Evolutionary conservation across 2,329 filamentous ascomycete species (phyloP), one percentile per base, ranked within the genome.

Genomic region (Tothia fuscella): DNA sequence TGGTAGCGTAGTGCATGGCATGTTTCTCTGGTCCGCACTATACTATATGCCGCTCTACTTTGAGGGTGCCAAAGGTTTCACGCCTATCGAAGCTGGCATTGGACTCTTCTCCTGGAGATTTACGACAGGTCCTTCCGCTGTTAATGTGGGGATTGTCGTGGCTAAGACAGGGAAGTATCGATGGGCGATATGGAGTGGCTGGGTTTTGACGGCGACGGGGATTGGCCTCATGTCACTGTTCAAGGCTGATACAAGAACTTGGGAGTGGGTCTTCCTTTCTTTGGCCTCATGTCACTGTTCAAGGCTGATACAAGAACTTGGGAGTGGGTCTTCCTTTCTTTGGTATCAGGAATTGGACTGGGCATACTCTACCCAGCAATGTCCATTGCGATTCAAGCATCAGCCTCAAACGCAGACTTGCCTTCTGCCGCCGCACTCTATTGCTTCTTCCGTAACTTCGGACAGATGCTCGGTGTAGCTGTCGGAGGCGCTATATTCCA

Each of bases 31-130:
- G 35, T 22, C 20, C 5, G n/a, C 22, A 10, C 19, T 38, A 4
- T 38, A 38, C 22, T 38, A 40, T 17, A 22, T 38, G 62, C 35
- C 35, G 13, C 19, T 38, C 13, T 38, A 38, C 35, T 38, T 38
- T 22, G 22, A 24, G n/a, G 35, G 20, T 22, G 35, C 22, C 6
- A 38, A 16, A 38, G 22, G 7, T 12, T 24, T 24, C 14, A 22
- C 35, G 5, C 35, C 35, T 13, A 13, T 38, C 19, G 16, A 16
- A 7, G 35, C 20, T 13, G 35, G 20, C 7, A 38, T 26, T 14
- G 35, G 19, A n/a, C 35, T 38, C 35, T 38, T 38, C 19, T 14
- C 20, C 5, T 26, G 19, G 20, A 38, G 14, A 24, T 26, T 38
- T 22, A 38, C 35, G 4, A 26, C 22, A 5, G 35, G 35, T 12